phyloP scores from a whole-genome alignment of 306 rosid species.

The Sechiopsis laciniata region DNA sequence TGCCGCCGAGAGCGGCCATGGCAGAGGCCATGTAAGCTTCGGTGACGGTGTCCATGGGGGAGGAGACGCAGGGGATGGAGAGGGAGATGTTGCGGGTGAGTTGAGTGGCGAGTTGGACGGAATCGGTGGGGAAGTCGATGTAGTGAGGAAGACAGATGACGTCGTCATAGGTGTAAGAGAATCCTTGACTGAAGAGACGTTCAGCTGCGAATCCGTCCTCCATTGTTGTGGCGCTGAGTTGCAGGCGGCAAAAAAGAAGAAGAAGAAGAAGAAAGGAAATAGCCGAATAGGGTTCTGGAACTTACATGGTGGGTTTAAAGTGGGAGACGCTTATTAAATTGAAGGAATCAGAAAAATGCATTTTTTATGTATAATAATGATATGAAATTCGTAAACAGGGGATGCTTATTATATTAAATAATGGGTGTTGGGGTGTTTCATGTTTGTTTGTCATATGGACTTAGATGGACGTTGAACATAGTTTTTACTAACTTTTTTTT shows the following conservation, averaged over 20 bases:
- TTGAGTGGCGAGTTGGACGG: slow-evolving; percentile 48
- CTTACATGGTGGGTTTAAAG: background rate
- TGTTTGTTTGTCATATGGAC: too few species aligned
- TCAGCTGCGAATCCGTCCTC: slow-evolving; percentile 80
- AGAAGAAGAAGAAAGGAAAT: too few species aligned
- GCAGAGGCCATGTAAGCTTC: slow-evolving; percentile 67
- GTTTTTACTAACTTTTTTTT: too few species aligned
- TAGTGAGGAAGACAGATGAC: slow-evolving; percentile 87
- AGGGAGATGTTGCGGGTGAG: slow-evolving; percentile 57
- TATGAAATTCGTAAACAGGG: too few species aligned
- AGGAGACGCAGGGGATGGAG: slow-evolving; percentile 66
- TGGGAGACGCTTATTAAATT: background rate
- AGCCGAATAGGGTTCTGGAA: slow-evolving; percentile 11
- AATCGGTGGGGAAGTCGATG: slow-evolving; percentile 74
- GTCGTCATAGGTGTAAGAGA: slow-evolving; percentile 86
- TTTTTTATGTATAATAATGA: too few species aligned
- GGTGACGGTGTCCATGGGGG: slow-evolving; percentile 93
- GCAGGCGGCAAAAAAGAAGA: background rate
- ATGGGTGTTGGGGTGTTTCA: too few species aligned
- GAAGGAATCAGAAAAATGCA: too few species aligned
- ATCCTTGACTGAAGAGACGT: slow-evolving; percentile 68
- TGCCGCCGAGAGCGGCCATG: slow-evolving; percentile 77
- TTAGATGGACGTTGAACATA: too few species aligned
- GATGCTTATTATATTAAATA: too few species aligned
- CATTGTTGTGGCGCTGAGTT: slow-evolving; percentile 22